phyloP scores from a whole-genome alignment of 805 yeast species.

The Peterozyma toletana region DNA sequence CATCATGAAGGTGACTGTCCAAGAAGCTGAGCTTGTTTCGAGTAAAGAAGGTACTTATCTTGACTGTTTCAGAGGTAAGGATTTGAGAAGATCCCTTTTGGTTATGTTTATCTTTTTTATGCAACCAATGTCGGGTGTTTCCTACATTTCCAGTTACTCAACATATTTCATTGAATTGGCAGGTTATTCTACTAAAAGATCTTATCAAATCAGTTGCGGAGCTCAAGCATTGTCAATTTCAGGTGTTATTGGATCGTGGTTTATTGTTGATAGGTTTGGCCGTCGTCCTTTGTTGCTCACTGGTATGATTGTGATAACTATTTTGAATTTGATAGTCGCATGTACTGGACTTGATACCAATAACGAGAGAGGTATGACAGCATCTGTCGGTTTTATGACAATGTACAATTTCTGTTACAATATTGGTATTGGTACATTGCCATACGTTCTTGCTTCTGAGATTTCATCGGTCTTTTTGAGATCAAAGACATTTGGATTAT shows the following conservation, averaged over 20 bases:
- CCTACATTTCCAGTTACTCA: slow-evolving; percentile 37
- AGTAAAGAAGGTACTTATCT: slow-evolving; percentile 15
- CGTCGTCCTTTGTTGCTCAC: neutral
- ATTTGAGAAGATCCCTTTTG: slow-evolving; percentile 38
- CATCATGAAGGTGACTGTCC: slow-evolving; percentile 8
- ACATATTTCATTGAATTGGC: slow-evolving; percentile 44
- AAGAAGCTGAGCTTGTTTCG: slow-evolving; percentile 1
- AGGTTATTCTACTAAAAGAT: slow-evolving; percentile 29
- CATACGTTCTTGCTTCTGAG: slow-evolving; percentile 31
- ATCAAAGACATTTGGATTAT: slow-evolving; percentile 31
- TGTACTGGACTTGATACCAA: slow-evolving; percentile 14
- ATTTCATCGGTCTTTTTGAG: slow-evolving; percentile 31
- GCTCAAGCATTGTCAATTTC: slow-evolving; percentile 23
- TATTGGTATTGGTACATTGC: slow-evolving; percentile 31
- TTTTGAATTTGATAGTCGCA: slow-evolving; percentile 10
- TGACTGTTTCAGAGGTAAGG: slow-evolving; percentile 37
- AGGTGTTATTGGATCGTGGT: slow-evolving; percentile 20
- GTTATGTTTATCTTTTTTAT: slow-evolving; percentile 29
- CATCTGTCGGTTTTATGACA: slow-evolving; percentile 8
- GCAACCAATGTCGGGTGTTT: slow-evolving; percentile 40
- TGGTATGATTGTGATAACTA: neutral
- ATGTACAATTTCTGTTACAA: slow-evolving; percentile 26
- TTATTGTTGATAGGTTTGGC: neutral
- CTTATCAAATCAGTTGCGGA: slow-evolving; percentile 20
- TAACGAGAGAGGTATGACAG: neutral